phyloP scores from a whole-genome alignment of 2,329 filamentous ascomycete species.

The Pseudocercospora cruenta region DNA sequence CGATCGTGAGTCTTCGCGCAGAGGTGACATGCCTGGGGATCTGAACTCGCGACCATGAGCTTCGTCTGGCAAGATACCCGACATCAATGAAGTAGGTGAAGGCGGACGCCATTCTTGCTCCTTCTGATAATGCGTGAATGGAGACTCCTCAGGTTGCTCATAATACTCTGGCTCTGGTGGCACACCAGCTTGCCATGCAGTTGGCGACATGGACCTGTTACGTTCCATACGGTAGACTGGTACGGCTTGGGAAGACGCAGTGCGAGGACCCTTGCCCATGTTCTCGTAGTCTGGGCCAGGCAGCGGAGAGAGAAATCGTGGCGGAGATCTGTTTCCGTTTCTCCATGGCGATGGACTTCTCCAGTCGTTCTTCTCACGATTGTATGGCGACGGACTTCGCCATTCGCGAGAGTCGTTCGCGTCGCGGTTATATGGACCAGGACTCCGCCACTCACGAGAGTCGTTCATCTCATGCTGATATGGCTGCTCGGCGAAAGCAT shows the following conservation, averaged over 20 bases:
- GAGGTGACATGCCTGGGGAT: neutral
- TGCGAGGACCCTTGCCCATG: constrained; percentile 11
- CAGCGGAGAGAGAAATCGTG: constrained; percentile 14
- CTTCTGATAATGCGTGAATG: neutral
- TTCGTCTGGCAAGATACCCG: constrained; percentile 19
- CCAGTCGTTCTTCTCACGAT: neutral
- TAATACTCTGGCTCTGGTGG: neutral
- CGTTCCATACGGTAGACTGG: constrained; percentile 10
- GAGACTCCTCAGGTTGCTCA: neutral
- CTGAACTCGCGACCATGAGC: neutral
- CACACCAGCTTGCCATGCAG: constrained; percentile 4
- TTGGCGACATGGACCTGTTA: constrained; percentile 1
- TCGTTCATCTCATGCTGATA: constrained; percentile 2
- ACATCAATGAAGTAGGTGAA: constrained; percentile 19
- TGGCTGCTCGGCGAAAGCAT: constrained; percentile 1
- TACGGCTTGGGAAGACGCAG: constrained; percentile 21
- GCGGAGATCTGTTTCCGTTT: constrained; percentile 7
- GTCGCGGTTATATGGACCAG: neutral
- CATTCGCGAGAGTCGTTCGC: neutral
- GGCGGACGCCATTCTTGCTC: constrained; percentile 11
- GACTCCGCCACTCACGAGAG: neutral
- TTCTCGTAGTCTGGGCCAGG: constrained; percentile 12
- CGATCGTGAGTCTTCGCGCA: neutral
- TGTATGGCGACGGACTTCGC: neutral
- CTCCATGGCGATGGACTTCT: constrained; percentile 1